Percentiles rank a stretch among this genome's conserved stretches.
phyloP scores from a whole-genome alignment of 2,329 filamentous ascomycete genomes.

The Chalaropsis ovoidea region DNA sequence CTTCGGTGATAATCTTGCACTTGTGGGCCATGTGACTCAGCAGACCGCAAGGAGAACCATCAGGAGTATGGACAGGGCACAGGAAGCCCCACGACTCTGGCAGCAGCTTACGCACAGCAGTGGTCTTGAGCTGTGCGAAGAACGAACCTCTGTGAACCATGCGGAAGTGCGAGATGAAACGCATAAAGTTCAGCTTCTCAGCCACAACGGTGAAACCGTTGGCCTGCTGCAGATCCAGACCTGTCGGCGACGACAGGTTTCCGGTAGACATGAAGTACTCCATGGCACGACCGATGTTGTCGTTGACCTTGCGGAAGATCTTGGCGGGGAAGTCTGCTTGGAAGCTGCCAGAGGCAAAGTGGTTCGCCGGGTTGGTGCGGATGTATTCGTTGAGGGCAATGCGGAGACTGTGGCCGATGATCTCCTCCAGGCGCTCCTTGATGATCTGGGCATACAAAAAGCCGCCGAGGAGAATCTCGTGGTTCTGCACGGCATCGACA shows the following conservation, averaged over 20 bases:
- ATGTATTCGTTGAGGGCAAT: slow-evolving; percentile 47
- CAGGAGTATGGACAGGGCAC: slow-evolving; percentile 93
- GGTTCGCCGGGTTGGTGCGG: slow-evolving; percentile 48
- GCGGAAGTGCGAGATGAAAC: slow-evolving; percentile 97
- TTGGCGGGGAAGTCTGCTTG: slow-evolving; percentile 65
- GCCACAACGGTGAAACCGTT: slow-evolving; percentile 94
- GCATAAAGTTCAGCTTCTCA: slow-evolving; percentile 97
- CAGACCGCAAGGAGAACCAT: slow-evolving; percentile 88
- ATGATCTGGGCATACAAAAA: slow-evolving; percentile 92
- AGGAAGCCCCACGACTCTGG: slow-evolving; percentile 98
- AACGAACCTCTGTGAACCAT: slow-evolving; percentile 99
- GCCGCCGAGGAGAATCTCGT: slow-evolving; percentile 86
- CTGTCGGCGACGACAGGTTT: slow-evolving; percentile 82
- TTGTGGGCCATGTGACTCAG: slow-evolving; percentile 94
- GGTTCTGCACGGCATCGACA: slow-evolving; percentile 90
- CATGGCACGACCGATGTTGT: slow-evolving; percentile 75
- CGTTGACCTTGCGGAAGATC: slow-evolving; percentile 72
- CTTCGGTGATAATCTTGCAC: slow-evolving; percentile 73
- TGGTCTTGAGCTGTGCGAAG: slow-evolving; percentile 95
- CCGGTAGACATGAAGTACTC: slow-evolving; percentile 96
- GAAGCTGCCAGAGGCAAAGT: slow-evolving; percentile 71
- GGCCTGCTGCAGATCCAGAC: slow-evolving; percentile 85
- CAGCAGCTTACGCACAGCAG: slow-evolving; percentile 85
- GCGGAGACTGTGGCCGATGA: slow-evolving; percentile 51
- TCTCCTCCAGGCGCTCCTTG: slow-evolving; percentile 89